Percentiles rank a stretch among this genome's conserved stretches.
These are phyloP conservation scores for Wickerhamomyces sydowiorum DNA, from an alignment of 805 yeast genomes.

Conservation along the genomic window DNA sequence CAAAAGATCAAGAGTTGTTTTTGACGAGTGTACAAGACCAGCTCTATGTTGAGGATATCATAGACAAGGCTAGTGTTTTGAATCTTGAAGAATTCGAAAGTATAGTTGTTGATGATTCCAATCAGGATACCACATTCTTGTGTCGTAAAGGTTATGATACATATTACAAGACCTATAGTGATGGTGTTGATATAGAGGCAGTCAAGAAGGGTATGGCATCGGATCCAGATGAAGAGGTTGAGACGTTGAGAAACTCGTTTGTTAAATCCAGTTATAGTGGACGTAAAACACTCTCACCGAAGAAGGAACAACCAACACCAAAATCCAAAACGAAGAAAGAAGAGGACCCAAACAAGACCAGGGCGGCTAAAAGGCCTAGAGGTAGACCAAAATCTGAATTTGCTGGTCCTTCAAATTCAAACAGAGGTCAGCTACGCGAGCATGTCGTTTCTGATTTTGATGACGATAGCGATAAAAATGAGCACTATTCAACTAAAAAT, in stretches of 20 bases:
- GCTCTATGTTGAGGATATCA: slow-evolving; percentile 36
- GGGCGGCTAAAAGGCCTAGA: no score
- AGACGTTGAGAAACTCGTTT: slow-evolving; percentile 17
- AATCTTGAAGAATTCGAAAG: slow-evolving; percentile 29
- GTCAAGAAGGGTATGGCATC: slow-evolving; percentile 11
- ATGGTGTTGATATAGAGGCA: slow-evolving; percentile 17
- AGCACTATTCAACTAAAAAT: slow-evolving; percentile 8
- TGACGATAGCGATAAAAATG: slow-evolving; percentile 9
- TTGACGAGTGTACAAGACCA: slow-evolving; percentile 45
- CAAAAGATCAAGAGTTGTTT: slow-evolving; percentile 42
- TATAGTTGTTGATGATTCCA: slow-evolving; percentile 31
- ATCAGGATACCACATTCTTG: slow-evolving; percentile 24
- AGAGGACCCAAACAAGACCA: no score
- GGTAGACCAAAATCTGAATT: neutral
- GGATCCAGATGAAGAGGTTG: slow-evolving; percentile 23
- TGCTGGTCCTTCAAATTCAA: neutral
- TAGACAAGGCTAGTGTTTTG: slow-evolving; percentile 39
- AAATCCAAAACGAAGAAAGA: no score
- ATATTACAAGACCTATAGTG: slow-evolving; percentile 20
- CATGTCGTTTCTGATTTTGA: slow-evolving; percentile 1
- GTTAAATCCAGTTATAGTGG: slow-evolving; percentile 7
- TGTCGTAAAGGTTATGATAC: slow-evolving; percentile 30
- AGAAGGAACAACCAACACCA: slow-evolving; percentile 12
- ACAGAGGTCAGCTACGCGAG: neutral
- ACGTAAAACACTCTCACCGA: neutral